Base-by-base conservation (phyloP, 495 filamentous ascomycete genomes). In the Talaromyces thailandensis region DNA sequence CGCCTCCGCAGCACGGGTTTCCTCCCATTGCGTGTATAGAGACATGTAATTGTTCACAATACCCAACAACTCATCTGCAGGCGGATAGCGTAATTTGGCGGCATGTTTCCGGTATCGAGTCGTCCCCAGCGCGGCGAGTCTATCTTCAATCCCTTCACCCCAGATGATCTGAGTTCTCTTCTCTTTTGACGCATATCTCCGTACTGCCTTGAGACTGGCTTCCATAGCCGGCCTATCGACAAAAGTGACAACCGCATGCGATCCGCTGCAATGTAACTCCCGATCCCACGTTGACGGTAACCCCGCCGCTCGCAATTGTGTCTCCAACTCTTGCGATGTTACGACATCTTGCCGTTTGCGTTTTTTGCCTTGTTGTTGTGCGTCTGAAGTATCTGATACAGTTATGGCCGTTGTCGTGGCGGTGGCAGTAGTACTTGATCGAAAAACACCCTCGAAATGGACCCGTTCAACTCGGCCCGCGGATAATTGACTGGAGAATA, bases 1-100 rank as follows among this genome's bases (percentile, higher is more conserved):
- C 32, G 84, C 84, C 21, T 84, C 77, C 25, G 84, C 84, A 53
- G 79, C 79, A 23, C 85, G 84, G 52, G 86, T 84, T 56, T 85
- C 83, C 69, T 95, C 86, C 31, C 83, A 81, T 51, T 78, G 74
- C 58, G 82, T 78, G 69, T 90, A 97, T 8, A 81, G 75, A 12
- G 81, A 81, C 83, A 97, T 96, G 76, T 88, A 98, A 9, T 85
- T 81, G 65, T 96, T 91, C 58, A 95, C 85, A 8, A 85, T 79
- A 26, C 78, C 70, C 64, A 96, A 86, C 25, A 96, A 70, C 18
- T 75, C 73, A 7, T 72, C 69, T n/a, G 79, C 80, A 35, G 83
- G 69, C 0, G 95, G 92, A 72, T 88, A 96, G 4, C 81, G 80
- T 14, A 91, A 73, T 25, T 76, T 77, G 63, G 92, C 84, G 71